Evolutionary conservation across 2,329 filamentous ascomycete species (phyloP).

Genomic region (Neonectria sp.): DNA sequence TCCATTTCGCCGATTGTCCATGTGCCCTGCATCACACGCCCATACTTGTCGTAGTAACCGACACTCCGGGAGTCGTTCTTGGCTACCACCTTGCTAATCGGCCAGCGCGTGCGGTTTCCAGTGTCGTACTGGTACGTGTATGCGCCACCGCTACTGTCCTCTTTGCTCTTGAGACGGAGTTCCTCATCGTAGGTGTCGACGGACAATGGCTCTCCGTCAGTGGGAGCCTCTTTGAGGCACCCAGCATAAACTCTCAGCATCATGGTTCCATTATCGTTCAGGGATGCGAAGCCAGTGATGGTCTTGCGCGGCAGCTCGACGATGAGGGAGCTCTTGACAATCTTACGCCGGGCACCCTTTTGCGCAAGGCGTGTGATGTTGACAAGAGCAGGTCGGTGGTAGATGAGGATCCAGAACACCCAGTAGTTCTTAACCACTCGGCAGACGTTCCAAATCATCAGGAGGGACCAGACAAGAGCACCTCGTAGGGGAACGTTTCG

Average conservation of each 20-base stretch:
- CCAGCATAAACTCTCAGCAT: constrained; percentile 26
- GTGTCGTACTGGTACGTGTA: constrained; percentile 31
- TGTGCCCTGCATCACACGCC: constrained; percentile 31
- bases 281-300: constrained; percentile 28
- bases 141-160: constrained; percentile 12
- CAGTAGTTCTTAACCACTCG: constrained; percentile 32
- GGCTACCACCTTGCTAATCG: constrained; percentile 24
- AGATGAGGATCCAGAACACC: constrained; percentile 36
- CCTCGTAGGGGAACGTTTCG: constrained; percentile 8
- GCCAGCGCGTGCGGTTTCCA: constrained; percentile 17
- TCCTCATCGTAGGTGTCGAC: constrained; percentile 29
- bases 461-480: constrained; percentile 14
- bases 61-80: constrained; percentile 15
- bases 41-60: constrained; percentile 37
- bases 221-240: constrained; percentile 24
- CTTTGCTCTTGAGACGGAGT: constrained; percentile 25
- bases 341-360: constrained; percentile 34
- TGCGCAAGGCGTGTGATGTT: constrained; percentile 32
- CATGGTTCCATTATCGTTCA: constrained; percentile 27
- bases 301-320: constrained; percentile 32
- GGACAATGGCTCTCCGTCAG: constrained; percentile 18
- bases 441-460: constrained; percentile 28
- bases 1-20: constrained; percentile 20
- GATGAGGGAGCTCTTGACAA: constrained; percentile 24
- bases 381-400: constrained; percentile 27